A percentile compares a stretch with the other conserved stretches of the same genome.
Conservation (phyloP, 2,329 filamentous ascomycete genomes). For the Ilyonectria sp. region DNA sequence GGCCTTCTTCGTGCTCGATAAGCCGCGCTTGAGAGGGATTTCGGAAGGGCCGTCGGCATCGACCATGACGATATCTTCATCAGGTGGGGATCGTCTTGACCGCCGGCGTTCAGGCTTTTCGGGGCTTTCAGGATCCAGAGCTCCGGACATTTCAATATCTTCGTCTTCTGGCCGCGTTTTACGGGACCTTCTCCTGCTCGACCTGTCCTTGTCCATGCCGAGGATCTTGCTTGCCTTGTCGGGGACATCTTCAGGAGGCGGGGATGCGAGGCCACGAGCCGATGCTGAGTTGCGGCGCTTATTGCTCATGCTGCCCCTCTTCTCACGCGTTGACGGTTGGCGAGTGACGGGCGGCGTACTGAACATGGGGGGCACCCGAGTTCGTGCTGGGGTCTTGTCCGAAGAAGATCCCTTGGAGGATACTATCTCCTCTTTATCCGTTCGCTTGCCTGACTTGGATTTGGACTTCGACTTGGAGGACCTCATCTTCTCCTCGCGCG, state of each 20-base stretch:
- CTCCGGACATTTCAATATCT: slow-evolving; percentile 65
- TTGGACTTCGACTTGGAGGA: slow-evolving; percentile 77
- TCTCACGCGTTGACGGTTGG: slow-evolving; percentile 78
- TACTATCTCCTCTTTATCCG: slow-evolving; percentile 74
- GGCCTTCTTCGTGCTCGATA: slow-evolving; percentile 63
- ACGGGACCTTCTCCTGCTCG: slow-evolving; percentile 61
- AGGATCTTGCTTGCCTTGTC: slow-evolving; percentile 86
- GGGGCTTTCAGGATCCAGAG: slow-evolving; percentile 53
- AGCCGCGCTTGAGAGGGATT: slow-evolving; percentile 52
- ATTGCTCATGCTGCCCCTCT: slow-evolving; percentile 68
- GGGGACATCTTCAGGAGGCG: slow-evolving; percentile 78
- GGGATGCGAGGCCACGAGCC: slow-evolving; percentile 76
- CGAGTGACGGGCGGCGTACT: slow-evolving; percentile 77
- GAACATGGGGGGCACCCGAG: slow-evolving; percentile 75
- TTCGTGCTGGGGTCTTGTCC: slow-evolving; percentile 73
- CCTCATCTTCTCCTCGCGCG: slow-evolving; percentile 62
- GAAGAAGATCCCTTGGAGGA: slow-evolving; percentile 81
- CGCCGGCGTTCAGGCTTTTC: slow-evolving; percentile 54
- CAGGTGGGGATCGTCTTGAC: slow-evolving; percentile 49
- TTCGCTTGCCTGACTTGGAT: slow-evolving; percentile 67
- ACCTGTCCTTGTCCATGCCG: slow-evolving; percentile 63
- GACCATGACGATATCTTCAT: slow-evolving; percentile 59
- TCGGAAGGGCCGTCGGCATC: slow-evolving; percentile 54
- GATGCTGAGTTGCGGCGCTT: slow-evolving; percentile 79
- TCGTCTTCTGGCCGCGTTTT: slow-evolving; percentile 56